Evolutionary conservation across 148 eudicot genomes (phyloP), one percentile per base, ranked within the genome.

Genomic region (Camellia lanceoleosa): DNA sequence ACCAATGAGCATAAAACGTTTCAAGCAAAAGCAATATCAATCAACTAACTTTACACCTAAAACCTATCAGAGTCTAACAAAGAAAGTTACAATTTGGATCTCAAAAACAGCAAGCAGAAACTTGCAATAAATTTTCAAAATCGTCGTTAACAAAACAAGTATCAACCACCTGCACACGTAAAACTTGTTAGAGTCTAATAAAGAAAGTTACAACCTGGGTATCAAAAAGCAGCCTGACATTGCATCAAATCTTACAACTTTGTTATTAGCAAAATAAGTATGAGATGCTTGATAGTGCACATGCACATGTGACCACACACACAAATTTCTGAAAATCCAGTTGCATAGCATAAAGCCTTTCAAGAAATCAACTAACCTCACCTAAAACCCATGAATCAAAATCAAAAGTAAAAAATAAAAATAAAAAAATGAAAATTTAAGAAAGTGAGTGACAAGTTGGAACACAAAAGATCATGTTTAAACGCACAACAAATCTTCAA

Each of bases 211-310:
- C 59, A 55, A 8, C 14, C 10, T 7, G 7, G 7, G 7, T 47
- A 5, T 7, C 51, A 47, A 47, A 47, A 47, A 47, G 51, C 51
- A 47, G 7, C 6, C 51, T 47, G 51, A 47, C 51, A 5, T 47
- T 4, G 51, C 51, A 7, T 4, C 51, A 47, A 47, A 2, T 47
- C 5, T 47, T 47, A 30, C 51, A 2, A 47, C 51, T 14, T 58
- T 55, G 10, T 76, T 20, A 20, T 64, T 47, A 62, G 70, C 59
- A 76, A 76, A 63, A 64, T 16, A 64, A 64, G 43, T 63, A 20
- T 62, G 43, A 12, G 43, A 77, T 62, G 42, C 23, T 77, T 20
- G 38, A 15, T 19, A 76, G 78, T 62, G 46, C 20, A 77, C 2
- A 59, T 42, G 19, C 43, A 54, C 43, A 73, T 47, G 51, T 47